Evolutionary conservation across 2,329 filamentous ascomycete species (phyloP).

Genomic region (Aspergillus hiratsukae): DNA sequence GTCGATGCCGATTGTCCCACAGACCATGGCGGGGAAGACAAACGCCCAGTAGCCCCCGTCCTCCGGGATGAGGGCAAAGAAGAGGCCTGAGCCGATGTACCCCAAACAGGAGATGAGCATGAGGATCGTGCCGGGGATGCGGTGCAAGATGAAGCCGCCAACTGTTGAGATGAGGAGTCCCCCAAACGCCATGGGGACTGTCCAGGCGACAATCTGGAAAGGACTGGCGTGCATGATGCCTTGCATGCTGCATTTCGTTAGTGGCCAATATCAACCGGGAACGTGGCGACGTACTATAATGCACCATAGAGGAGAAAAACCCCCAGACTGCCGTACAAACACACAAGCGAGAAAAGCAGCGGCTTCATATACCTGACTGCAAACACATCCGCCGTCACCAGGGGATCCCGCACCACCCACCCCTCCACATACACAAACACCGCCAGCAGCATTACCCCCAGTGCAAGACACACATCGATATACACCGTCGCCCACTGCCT

Average conservation of each 20-base stretch:
- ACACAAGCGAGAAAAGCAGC: conserved; percentile 57
- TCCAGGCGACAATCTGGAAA: conserved; percentile 64
- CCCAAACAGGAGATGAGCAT: conserved; percentile 59
- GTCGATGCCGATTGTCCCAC: conserved; percentile 68
- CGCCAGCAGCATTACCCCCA: conserved; percentile 58
- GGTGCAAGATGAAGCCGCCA: conserved; percentile 64
- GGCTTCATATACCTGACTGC: conserved; percentile 64
- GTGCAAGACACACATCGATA: conserved; percentile 60
- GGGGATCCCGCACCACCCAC: conserved; percentile 62
- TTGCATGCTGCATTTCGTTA: conserved; percentile 48
- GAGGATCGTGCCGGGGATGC: conserved; percentile 59
- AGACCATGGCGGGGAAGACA: conserved; percentile 60
- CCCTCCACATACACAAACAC: conserved; percentile 67
- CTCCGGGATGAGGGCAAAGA: conserved; percentile 61
- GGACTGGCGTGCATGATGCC: conserved; percentile 56
- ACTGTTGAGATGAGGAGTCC: conserved; percentile 61
- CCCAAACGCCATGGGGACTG: conserved; percentile 62
- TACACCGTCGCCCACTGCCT: conserved; percentile 70
- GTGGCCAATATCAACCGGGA: background rate
- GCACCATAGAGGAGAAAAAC: conserved; percentile 67
- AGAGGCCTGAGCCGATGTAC: conserved; percentile 54
- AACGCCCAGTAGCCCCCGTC: conserved; percentile 65
- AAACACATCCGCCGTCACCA: conserved; percentile 69
- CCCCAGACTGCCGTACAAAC: conserved; percentile 64
- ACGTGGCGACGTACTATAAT: conserved; percentile 52